Base-by-base conservation (phyloP, 495 filamentous ascomycete species). In the Bryoglossum gracile region DNA sequence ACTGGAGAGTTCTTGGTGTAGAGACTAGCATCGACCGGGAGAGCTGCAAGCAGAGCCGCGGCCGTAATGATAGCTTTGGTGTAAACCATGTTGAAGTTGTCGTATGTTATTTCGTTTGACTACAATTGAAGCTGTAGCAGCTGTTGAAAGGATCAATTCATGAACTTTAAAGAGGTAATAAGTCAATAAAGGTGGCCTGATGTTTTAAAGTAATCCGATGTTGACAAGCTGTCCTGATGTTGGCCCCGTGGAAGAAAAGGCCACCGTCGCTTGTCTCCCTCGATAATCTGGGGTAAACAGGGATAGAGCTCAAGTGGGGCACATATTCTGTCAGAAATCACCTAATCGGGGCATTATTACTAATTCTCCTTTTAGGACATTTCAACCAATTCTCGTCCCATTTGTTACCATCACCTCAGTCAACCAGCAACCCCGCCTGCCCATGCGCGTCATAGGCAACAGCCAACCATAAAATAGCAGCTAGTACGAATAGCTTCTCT, bases 1-100 rank as follows among this genome's bases (percentile, higher is more conserved):
- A 99, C 94, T 11, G 86, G 82, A 2, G 89, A 94, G 61, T 77
- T 84, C 69, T 92, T 94, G 33, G 79, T 71, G 65, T 99, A 99
- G 36, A 99, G 57, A 10, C 78, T 80, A 46, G 77, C 77, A 21
- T 83, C 87, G 46, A 81, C 73, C 25, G 72, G 80, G 22, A 81
- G 65, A 37, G 83, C 67, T 41, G 83, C 73, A 28, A 82, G 70
- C 36, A 84, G 62, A 30, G 71, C 63, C 57, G 75, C 60, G 63
- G 69, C 63, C 61, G 73, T 66, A 9, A 55, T 51, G 43, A 62
- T 9, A 37, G 52, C 53, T 9, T 25, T 46, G 8, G 53, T 44
- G 37, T 56, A 34, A 26, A 58, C 55, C 55, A 62, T 58, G 21
- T 36, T 56, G 43, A 13, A 2, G 25, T 35, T 40, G 38, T 42